Evolutionary conservation across 106 monocot species (phyloP).

Genomic region (Narthecium ossifragum): DNA sequence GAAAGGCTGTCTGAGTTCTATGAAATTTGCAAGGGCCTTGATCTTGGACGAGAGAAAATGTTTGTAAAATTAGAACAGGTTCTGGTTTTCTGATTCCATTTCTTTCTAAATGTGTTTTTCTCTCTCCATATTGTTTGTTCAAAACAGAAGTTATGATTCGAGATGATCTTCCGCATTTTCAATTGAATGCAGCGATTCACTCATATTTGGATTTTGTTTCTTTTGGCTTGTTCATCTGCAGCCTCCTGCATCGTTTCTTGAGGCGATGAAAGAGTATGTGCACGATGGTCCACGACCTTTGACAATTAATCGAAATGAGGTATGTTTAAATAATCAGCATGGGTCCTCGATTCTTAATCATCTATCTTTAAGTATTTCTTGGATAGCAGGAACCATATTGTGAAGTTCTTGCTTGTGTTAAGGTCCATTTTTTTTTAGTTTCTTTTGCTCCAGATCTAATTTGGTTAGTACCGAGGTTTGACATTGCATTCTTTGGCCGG

Average conservation of each 20-base stretch:
- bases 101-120: background rate
- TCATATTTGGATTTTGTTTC: too few relatives aligned
- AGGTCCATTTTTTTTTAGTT: too few relatives aligned
- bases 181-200: too few relatives aligned
- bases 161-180: too few relatives aligned
- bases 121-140: background rate
- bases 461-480: too few relatives aligned
- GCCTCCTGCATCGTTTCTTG: slow-evolving; percentile 42
- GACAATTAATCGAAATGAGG: slow-evolving; percentile 18
- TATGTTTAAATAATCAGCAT: slow-evolving; percentile 3
- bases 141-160: background rate
- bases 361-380: too few relatives aligned
- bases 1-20: slow-evolving; percentile 45
- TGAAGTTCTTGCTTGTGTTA: too few relatives aligned
- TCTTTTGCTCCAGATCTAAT: too few relatives aligned
- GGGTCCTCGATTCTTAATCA: too few relatives aligned
- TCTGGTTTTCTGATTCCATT: background rate
- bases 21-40: slow-evolving; percentile 40
- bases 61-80: slow-evolving; percentile 47
- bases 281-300: slow-evolving; percentile 22
- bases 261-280: slow-evolving; percentile 54
- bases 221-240: slow-evolving; percentile 13
- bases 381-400: too few relatives aligned
- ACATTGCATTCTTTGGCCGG: too few relatives aligned
- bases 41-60: slow-evolving; percentile 22